A percentile compares a stretch with the other conserved stretches of the same genome.
phyloP scores from a whole-genome alignment of 495 filamentous ascomycete species.

The Hypoxylon intermedium region DNA sequence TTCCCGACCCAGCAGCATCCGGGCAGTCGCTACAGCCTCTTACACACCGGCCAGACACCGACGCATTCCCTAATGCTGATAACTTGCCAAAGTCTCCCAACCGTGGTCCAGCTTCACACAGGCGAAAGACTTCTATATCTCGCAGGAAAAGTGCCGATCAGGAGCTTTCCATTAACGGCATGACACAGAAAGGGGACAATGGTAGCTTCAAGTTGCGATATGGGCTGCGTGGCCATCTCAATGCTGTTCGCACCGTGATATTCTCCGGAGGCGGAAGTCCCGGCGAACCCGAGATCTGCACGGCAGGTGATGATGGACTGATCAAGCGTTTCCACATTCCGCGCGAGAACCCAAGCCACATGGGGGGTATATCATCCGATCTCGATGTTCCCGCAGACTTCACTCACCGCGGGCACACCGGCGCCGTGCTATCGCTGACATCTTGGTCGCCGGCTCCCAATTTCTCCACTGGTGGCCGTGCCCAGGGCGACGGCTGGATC shows the following conservation, averaged over 20 bases:
- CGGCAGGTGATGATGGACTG: constrained; percentile 91
- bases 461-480: constrained; percentile 86
- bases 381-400: constrained; percentile 92
- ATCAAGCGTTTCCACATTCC: constrained; percentile 98
- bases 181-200: constrained; percentile 62
- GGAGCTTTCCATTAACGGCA: constrained; percentile 57
- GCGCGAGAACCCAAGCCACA: constrained; percentile 64
- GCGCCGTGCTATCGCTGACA: constrained; percentile 85
- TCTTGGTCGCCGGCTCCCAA: constrained; percentile 84
- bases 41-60: constrained; percentile 75
- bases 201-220: constrained; percentile 89
- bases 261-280: constrained; percentile 96
- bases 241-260: constrained; percentile 89
- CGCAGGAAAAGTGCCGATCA: constrained; percentile 64
- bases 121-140: constrained; percentile 76
- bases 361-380: constrained; percentile 68
- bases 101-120: constrained; percentile 72
- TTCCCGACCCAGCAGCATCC: constrained; percentile 53
- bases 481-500: constrained; percentile 91
- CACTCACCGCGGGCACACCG: constrained; percentile 90
- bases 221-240: constrained; percentile 88
- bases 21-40: constrained; percentile 51
- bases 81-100: constrained; percentile 81
- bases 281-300: constrained; percentile 95
- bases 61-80: constrained; percentile 84